Evolutionary conservation across 2,329 filamentous ascomycete genomes (phyloP).

Genomic region (Clarireedia paspali): DNA sequence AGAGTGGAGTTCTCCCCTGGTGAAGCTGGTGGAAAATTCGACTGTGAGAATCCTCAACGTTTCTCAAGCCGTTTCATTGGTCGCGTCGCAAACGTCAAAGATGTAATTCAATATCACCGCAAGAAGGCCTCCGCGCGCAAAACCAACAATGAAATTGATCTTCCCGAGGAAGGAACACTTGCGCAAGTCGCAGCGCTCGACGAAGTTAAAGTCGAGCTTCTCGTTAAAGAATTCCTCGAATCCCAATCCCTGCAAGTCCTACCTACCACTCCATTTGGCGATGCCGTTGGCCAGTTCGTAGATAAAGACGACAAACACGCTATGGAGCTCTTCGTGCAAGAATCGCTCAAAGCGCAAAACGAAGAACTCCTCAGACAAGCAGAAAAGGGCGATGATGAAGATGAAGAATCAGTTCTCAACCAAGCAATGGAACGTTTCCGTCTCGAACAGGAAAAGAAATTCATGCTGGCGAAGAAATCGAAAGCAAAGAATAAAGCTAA

Average conservation of each 20-base stretch:
- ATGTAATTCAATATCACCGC: slow-evolving; percentile 87
- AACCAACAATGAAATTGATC: slow-evolving; percentile 37
- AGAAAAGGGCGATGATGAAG: slow-evolving; percentile 54
- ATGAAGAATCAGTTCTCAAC: slow-evolving; percentile 63
- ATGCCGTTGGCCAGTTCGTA: slow-evolving; percentile 88
- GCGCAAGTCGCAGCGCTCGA: slow-evolving; percentile 54
- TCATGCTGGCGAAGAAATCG: slow-evolving; percentile 55
- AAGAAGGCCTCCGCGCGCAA: slow-evolving; percentile 62
- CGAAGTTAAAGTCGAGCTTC: slow-evolving; percentile 75
- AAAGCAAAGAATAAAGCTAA: slow-evolving; percentile 26
- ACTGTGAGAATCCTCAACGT: slow-evolving; percentile 90
- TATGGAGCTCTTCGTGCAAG: slow-evolving; percentile 72
- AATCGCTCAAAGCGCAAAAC: slow-evolving; percentile 63
- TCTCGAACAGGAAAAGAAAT: slow-evolving; percentile 61
- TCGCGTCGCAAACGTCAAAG: slow-evolving; percentile 88
- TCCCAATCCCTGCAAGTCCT: slow-evolving; percentile 84
- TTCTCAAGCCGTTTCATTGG: slow-evolving; percentile 89
- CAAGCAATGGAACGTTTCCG: slow-evolving; percentile 68
- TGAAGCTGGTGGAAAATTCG: slow-evolving; percentile 77
- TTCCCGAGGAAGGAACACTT: slow-evolving; percentile 57
- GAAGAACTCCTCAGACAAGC: slow-evolving; percentile 49
- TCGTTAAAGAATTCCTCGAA: slow-evolving; percentile 80
- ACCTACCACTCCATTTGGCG: slow-evolving; percentile 85
- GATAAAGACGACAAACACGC: slow-evolving; percentile 93
- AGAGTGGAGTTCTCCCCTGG: slow-evolving; percentile 85